Evolutionary conservation across 1,139 yeast genomes (phyloP), one percentile per base, ranked within the genome.

Genomic region (Taiozyma sp.): DNA sequence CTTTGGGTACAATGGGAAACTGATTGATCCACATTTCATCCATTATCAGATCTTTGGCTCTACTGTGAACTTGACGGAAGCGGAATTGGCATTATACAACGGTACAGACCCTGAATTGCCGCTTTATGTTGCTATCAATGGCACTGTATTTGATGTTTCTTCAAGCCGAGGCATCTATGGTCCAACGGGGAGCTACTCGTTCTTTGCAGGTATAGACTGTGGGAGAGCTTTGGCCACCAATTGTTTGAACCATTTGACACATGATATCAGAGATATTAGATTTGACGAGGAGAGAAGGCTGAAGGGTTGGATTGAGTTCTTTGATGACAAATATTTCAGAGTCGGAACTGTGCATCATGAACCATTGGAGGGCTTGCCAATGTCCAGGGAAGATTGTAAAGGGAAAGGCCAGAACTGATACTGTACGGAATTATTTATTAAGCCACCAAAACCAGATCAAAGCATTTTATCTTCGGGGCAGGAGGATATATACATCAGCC

Each of bases 171-270:
- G 64, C 2, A 70, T 84, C 2, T 88, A 89, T 64, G 90, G 90
- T 0, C 86, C 87, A 0, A 71, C 74, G 1, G 91, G 91, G 0
- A 66, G 84, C 1, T 88, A 88, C 64, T 65, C 72, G 5, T 70
- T 75, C 49, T 79, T 89, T 62, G 76, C 83, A 27, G 96, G 96
- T 0, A 71, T 70, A 46, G 96, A 89, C 64, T 79, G 82, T 44
- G 85, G 93, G 0, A 70, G 96, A 46, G 90, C 90, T 28, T 84
- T 80, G 60, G 85, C 83, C 4, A 88, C 93, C 1, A 95, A 95
- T 6, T 88, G 96, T 62, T 80, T 88, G 57, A 81, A 78, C 48
- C 83, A 81, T 57, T 72, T 77, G 60, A 87, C 92, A 0, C 78
- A 81, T 63, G 96, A 88, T 64, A 66, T 87, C 44, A 68, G 96